Evolutionary conservation across 345 rosid genomes (phyloP), one percentile per base, ranked within the genome.

Genomic region (Nasturtium officinale): DNA sequence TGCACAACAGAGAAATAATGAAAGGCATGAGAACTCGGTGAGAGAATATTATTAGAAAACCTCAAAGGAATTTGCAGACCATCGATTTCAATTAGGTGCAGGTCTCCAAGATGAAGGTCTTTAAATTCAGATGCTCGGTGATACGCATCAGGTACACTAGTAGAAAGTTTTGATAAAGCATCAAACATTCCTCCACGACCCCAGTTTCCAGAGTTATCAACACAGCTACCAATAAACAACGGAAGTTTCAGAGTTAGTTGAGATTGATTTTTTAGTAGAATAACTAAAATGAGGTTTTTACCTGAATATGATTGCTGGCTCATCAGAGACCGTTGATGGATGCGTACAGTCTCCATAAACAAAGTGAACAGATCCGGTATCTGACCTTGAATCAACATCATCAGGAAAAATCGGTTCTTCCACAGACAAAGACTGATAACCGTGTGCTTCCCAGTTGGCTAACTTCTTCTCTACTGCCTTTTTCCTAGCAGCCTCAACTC

Each of bases 151-250:
- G 85, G 82, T 69, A 90, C 69, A 59, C 61, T 69, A 56, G 63
- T 40, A 53, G 93, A 90, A 55, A 90, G 79, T 66, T 82, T 86
- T 33, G 80, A 81, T 65, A 92, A 69, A 7, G 91, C 90, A 78
- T 85, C 78, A 74, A 92, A 88, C 91, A 92, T 85, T 73, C 98
- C 96, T 63, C 98, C 96, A 67, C 77, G 87, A 35, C 98, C 96
- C 98, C 98, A 92, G 47, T 77, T 84, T 76, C 96, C 98, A 70
- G 96, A 92, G 78, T 85, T 78, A 70, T 92, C 98, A 46, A 92
- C 82, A 69, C 89, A 92, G 71, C 96, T 92, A 84, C 80, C 75
- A 77, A 77, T 58, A 57, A 9, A 54, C 37, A 51, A 51, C 47
- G 46, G 30, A 45, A 43, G 42, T 61, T 17, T 43, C 11, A 53